These are phyloP conservation scores for Pleomassaria siparia DNA, from an alignment of 2,329 filamentous ascomycete species.

Conservation along the genomic window DNA sequence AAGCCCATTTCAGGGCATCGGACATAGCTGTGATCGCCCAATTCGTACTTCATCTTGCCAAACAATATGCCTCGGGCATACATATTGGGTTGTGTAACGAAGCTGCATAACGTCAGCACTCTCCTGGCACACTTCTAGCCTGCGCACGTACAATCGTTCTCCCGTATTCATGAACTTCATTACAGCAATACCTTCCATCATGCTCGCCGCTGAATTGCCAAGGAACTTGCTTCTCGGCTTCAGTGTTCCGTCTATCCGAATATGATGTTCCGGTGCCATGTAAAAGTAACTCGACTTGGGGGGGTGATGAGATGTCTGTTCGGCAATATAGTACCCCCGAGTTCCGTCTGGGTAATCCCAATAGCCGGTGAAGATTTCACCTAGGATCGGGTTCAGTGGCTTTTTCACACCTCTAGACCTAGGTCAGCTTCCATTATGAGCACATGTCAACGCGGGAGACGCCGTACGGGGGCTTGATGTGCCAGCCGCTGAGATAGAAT, in stretches of 20 bases:
- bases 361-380: conserved; percentile 92
- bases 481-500: conserved; percentile 98
- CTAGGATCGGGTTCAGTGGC: conserved; percentile 92
- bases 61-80: conserved; percentile 96
- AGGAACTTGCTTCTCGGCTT: conserved; percentile 95
- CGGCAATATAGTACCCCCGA: conserved; percentile 90
- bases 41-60: conserved; percentile 99
- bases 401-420: conserved; percentile 87
- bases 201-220: conserved; percentile 93
- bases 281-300: conserved; percentile 99
- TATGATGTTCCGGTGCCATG: conserved; percentile 90
- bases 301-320: conserved; percentile 97
- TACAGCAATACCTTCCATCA: conserved; percentile 97
- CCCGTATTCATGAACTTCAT: conserved; percentile 80
- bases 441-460: conserved; percentile 1
- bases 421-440: conserved; percentile 24
- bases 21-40: conserved; percentile 93
- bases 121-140: background rate
- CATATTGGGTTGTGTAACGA: conserved; percentile 97
- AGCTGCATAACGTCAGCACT: conserved; percentile 53
- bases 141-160: conserved; percentile 78
- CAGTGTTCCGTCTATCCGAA: conserved; percentile 91
- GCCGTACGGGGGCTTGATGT: conserved; percentile 92
- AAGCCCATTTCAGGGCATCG: conserved; percentile 86
- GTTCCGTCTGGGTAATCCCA: conserved; percentile 89